Evolutionary conservation across 495 filamentous ascomycete genomes (phyloP), one percentile per base, ranked within the genome.

Genomic region (Podospora conica): DNA sequence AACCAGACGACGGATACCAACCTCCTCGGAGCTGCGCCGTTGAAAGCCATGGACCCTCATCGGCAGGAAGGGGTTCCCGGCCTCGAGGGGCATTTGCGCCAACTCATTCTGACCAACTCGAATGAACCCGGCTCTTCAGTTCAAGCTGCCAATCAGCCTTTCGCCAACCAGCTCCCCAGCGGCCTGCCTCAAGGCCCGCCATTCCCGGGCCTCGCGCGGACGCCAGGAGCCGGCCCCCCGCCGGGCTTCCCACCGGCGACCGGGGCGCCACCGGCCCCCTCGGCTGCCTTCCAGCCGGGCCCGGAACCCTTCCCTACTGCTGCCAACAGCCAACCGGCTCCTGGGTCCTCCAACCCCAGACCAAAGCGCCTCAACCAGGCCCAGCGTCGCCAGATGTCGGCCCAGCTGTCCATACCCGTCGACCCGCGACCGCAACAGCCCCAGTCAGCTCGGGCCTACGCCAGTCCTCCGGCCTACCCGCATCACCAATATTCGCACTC

Each of bases 361-460:
- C 76, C 73, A 60, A 85, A 80, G 72, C 80, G 82, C 60, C 80
- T 75, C 9, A 86, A 85, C 66, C 84, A 86, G 63, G 82, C 83
- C 6, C 79, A 85, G 65, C 77, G 84, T 58, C 81, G 84, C 57
- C 81, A 83, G 70, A 81, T 82, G 80, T 81, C 79, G 21, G 76
- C 83, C 33, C 79, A 84, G 58, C 60, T 84, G 9, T 79, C 82
- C 5, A 82, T 85, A 58, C 78, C 82, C 12, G 76, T 83, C 54
- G 82, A 85, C 62, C 58, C 75, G 15, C 75, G 79, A 60, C 72
- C 74, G 15, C 66, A 71, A 20, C 58, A 58, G 53, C 65, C 68
- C 20, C 70, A 70, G 21, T 63, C 66, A 25, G 55, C 54, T 21
- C 40, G 68, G 40, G 27, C 55, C 53, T 63, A 66, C 27, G 27